Evolutionary conservation across 139 green algal genomes (phyloP), one percentile per base, ranked within the genome.

Genomic region (Auxenochlorella pyrenoidosa): DNA sequence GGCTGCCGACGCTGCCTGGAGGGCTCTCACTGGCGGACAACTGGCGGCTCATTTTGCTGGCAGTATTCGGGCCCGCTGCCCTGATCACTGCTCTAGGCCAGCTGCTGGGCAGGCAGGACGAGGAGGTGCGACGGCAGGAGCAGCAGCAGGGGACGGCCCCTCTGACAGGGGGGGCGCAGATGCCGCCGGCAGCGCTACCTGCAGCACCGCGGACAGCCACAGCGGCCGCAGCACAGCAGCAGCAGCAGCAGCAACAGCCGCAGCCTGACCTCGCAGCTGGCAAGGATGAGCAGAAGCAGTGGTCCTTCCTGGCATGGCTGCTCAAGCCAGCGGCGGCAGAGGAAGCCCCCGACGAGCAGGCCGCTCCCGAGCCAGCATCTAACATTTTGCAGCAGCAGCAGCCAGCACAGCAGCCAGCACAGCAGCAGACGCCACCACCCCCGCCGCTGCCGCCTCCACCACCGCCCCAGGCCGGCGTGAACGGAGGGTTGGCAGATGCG

Each of bases 21-120:
- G n/a, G 34, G 70, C 36, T 41, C 34, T 44, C 12, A 38, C 58
- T 75, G n/a, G 66, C 22, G 6, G n/a, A 24, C 66, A 75, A 59
- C 43, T 78, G 41, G 82, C 82, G 82, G 3, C 43, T 86, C 32
- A 21, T 30, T 1, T 3, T 66, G 32, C 43, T 86, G 82, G 82
- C 66, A 4, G 32, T 86, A 19, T 28, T 72, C 16, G 80, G 38
- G 0, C 80, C 80, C 21, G 59, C 59, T 3, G 21, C 77, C 38
- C 40, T 85, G 0, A 85, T 85, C 41, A 15, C 21, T 28, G 63
- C 68, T 32, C 30, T n/a, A 1, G 24, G 24, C 26, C 60, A 65
- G 80, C 80, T 54, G 5, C 36, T 26, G 28, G 21, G 51, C 44
- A 71, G 54, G 10, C 75, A 63, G 44, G 26, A 34, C 58, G 6